Evolutionary conservation across 352 stramenopile genomes (phyloP), one percentile per base, ranked within the genome.

Genomic region (Phytophthora pluvialis): DNA sequence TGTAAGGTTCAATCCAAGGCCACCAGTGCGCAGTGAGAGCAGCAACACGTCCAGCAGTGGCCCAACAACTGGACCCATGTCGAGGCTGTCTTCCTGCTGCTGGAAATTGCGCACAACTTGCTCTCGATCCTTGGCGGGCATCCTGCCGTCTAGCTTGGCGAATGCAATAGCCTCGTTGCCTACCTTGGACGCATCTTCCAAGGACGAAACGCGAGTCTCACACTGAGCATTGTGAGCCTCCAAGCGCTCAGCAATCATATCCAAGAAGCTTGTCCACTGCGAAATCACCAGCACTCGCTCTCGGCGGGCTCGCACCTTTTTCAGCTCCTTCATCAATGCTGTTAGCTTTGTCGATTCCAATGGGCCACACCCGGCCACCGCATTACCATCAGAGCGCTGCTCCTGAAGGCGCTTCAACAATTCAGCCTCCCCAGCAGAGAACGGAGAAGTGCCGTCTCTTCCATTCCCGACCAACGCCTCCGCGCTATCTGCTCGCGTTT

Each of bases 1-100:
- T 5, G 93, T 98, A 36, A 98, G 80, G 58, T 98, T 98, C 47
- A 98, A 84, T 11, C 93, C 94, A 16, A 96, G 80, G 5, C 90
- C 91, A 38, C 94, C 94, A 1, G 87, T 94, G 39, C 89, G 89
- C 33, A 98, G 56, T 7, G 87, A 96, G 35, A 98, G 78, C 12
- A 98, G 64, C 60, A 98, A 77, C 28, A 98, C 78, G 32, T 93
- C 73, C 9, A 90, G 61, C n/a, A 74, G 45, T 38, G 80, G 67
- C n/a, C 55, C 66, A 62, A 48, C 42, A 2, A 47, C 12, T 26
- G 39, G 40, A 50, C 46, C 48, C 28, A 36, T 47, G 21, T 51
- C 54, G 13, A 52, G 16, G 42, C 35, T 58, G 10, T 60, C 58
- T 65, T 70, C 71, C 26, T 88, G 76, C 33, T 78, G 64, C 49